Conservation (phyloP, 345 rosid species). For the Populus nigra region DNA sequence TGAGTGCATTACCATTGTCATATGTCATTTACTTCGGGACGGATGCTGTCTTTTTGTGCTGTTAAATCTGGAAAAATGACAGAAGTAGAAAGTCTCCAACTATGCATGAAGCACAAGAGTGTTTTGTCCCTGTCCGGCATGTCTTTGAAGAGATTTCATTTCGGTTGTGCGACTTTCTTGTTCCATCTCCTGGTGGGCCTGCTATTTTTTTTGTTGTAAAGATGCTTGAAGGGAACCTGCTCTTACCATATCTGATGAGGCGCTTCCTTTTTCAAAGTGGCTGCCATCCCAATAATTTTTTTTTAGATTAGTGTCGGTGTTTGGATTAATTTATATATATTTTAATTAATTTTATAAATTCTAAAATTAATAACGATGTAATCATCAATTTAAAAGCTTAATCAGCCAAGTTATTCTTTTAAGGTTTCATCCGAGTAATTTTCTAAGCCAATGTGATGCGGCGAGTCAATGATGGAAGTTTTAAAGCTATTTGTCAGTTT, state of each 20-base stretch:
- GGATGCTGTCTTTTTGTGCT: neutral
- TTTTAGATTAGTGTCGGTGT: too few species aligned
- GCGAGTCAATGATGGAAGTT: neutral
- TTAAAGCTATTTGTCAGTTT: neutral
- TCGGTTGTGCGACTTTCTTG: neutral
- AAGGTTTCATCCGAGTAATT: fast-evolving
- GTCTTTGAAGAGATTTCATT: neutral
- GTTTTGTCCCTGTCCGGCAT: neutral
- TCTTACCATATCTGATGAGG: neutral
- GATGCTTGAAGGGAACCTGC: neutral
- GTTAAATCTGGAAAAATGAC: neutral
- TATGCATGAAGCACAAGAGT: neutral
- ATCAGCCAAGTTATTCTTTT: fast-evolving
- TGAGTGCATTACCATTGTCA: neutral
- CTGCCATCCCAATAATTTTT: too few species aligned
- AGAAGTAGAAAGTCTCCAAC: neutral
- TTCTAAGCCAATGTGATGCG: too few species aligned
- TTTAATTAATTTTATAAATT: too few species aligned
- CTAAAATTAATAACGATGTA: too few species aligned
- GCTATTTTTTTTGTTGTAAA: neutral
- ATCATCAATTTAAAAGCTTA: fast-evolving
- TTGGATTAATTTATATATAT: too few species aligned
- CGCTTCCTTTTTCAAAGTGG: too few species aligned
- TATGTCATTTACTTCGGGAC: neutral
- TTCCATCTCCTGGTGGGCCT: neutral